Evolutionary conservation across 371 early-diverging fungal species (phyloP), one percentile per base, ranked within the genome.

Genomic region (Nosema muscidifuracis): DNA sequence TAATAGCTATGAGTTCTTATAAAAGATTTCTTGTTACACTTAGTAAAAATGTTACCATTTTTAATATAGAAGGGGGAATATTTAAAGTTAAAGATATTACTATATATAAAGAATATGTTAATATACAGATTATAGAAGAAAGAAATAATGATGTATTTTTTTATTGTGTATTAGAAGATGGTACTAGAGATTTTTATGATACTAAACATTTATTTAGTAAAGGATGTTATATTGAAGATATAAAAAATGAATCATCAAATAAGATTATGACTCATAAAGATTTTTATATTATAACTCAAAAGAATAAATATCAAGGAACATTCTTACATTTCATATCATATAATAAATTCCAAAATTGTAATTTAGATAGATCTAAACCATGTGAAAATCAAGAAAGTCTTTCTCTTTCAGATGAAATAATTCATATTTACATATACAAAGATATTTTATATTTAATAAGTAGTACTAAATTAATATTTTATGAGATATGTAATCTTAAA

Each of bases 151-250:
- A 70, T 0, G 56, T 79, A 34, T 63, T 79, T 57, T 71, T 79
- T 55, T 76, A 65, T 51, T 44, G 60, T 24, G 42, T 76, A 12
- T 33, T 20, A 13, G 22, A 13, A 3, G 60, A 70, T 50, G 79
- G 79, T 2, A 34, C 56, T 4, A 75, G 79, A 33, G 77, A 76
- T 53, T 76, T 76, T 44, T 79, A 61, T 36, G 66, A 63, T 22
- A 40, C 62, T 12, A 53, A 60, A 28, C 57, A 63, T n/a, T 42
- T 75, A 10, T 53, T 65, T 44, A 75, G 43, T 1, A 64, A 65
- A 44, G 42, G 16, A 24, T 58, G 36, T 26, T 55, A 40, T 28
- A 53, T 55, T 55, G 64, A 62, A 15, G 69, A 60, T 15, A 61
- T 57, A 31, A 47, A 42, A 1, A 47, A 72, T 36, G 51, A 56